Percentiles rank a stretch among this genome's conserved stretches.
phyloP scores from a whole-genome alignment of 176 grass and related monocot genomes.

The Aegilops bicornis region DNA sequence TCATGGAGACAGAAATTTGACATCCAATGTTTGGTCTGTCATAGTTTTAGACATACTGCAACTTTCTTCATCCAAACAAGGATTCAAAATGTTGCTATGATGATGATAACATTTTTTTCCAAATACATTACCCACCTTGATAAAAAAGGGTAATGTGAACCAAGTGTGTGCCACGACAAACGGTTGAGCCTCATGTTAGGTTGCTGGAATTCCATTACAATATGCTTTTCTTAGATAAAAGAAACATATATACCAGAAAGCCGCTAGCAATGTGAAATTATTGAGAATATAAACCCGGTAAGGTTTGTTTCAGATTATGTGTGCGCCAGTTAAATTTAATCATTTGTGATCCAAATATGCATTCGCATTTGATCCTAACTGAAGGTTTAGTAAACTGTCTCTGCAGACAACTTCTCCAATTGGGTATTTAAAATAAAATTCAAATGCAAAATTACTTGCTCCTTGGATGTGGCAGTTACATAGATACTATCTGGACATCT shows the following conservation, averaged over 20 bases:
- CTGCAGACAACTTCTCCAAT: background rate
- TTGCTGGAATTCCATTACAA: slow-evolving; percentile 8
- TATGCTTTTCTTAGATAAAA: background rate
- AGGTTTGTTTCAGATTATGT: background rate
- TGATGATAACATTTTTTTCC: background rate
- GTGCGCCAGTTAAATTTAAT: background rate
- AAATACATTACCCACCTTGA: background rate
- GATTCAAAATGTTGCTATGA: background rate
- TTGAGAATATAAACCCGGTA: background rate
- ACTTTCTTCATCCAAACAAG: background rate
- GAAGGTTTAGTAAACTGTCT: background rate
- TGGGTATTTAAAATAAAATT: background rate
- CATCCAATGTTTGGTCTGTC: background rate
- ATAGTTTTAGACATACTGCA: background rate
- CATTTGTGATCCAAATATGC: background rate
- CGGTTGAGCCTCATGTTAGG: background rate
- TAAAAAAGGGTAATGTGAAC: background rate
- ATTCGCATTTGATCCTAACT: background rate
- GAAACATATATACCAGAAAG: background rate
- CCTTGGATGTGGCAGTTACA: background rate
- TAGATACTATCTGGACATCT: background rate
- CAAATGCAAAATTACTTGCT: background rate
- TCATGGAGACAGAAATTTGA: background rate
- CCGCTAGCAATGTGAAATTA: background rate
- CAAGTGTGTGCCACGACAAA: background rate